Conservation (phyloP, 2,329 filamentous ascomycete species). For the Sporothrix euskadiensis region DNA sequence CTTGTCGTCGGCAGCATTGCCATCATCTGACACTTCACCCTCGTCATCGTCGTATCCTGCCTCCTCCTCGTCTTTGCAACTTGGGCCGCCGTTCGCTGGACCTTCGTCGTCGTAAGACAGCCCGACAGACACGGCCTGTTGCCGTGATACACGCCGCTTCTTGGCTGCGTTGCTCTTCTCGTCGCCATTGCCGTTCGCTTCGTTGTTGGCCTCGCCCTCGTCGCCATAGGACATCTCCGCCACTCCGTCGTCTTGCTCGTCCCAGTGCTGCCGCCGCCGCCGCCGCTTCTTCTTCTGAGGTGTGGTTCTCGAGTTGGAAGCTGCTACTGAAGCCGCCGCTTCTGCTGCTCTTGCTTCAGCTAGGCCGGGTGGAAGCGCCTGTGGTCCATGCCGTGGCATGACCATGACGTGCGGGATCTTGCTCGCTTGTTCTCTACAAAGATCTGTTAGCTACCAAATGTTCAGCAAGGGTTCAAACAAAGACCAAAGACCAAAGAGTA, state of each 20-base stretch:
- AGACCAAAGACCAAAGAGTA: conserved; percentile 51
- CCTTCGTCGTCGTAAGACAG: conserved; percentile 39
- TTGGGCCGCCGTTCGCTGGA: conserved; percentile 29
- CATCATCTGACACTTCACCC: conserved; percentile 35
- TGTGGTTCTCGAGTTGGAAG: not conserved
- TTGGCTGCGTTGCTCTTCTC: conserved; percentile 3
- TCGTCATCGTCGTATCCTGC: conserved; percentile 39
- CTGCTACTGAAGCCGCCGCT: not conserved
- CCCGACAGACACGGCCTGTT: conserved; percentile 32
- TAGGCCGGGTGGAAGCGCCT: conserved; percentile 39
- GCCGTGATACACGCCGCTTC: conserved; percentile 22
- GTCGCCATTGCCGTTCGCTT: not conserved
- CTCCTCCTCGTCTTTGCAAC: not conserved
- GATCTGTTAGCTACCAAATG: conserved; percentile 5
- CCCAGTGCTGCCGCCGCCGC: conserved; percentile 32
- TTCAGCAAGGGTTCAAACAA: not conserved
- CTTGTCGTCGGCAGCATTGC: conserved; percentile 36
- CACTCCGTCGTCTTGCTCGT: conserved; percentile 30
- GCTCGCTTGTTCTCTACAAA: conserved; percentile 69
- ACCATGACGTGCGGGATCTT: conserved; percentile 70
- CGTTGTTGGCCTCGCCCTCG: not conserved
- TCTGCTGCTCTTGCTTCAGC: conserved; percentile 41
- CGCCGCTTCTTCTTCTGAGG: conserved; percentile 15
- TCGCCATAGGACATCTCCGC: not conserved
- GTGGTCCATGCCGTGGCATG: conserved; percentile 58